These are phyloP conservation scores for Xylogone sp. DNA, from an alignment of 2,329 filamentous ascomycete species.

Conservation along the genomic window DNA sequence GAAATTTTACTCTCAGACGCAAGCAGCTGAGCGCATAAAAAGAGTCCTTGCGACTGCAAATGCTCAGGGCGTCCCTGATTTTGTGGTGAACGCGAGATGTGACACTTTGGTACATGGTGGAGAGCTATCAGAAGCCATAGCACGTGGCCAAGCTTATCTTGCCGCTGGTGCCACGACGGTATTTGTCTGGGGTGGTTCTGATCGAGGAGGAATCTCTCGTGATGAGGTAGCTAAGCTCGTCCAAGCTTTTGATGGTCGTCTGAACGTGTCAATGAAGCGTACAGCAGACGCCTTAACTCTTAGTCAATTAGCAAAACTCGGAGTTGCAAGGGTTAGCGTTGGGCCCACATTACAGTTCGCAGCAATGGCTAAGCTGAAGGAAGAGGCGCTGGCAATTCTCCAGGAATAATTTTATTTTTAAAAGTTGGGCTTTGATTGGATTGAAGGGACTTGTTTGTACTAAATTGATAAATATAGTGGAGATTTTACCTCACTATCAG, in stretches of 20 bases:
- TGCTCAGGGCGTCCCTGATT: slow-evolving; percentile 47
- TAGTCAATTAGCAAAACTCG: slow-evolving; percentile 41
- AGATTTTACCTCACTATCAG: no score
- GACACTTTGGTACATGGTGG: slow-evolving; percentile 44
- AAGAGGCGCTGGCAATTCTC: slow-evolving; percentile 29
- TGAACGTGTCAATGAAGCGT: slow-evolving; percentile 43
- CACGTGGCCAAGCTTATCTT: slow-evolving; percentile 52
- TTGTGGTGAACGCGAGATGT: slow-evolving; percentile 54
- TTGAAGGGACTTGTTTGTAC: no score
- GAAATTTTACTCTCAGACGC: slow-evolving; percentile 31
- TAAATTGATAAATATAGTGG: no score
- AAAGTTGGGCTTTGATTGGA: no score
- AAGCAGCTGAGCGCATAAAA: slow-evolving; percentile 45
- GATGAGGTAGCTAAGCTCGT: slow-evolving; percentile 45
- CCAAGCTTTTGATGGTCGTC: slow-evolving; percentile 41
- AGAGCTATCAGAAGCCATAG: slow-evolving; percentile 37
- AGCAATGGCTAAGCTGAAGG: slow-evolving; percentile 36
- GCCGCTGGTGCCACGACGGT: slow-evolving; percentile 54
- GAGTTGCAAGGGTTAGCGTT: slow-evolving; percentile 52
- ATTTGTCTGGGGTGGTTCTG: slow-evolving; percentile 55
- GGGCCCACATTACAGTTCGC: slow-evolving; percentile 43
- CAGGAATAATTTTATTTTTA: background rate
- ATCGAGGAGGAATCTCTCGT: slow-evolving; percentile 36
- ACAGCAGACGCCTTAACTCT: slow-evolving; percentile 37
- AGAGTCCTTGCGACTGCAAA: slow-evolving; percentile 37